A percentile compares a stretch with the other conserved stretches of the same genome.
Conservation (phyloP, 2,329 filamentous ascomycete genomes). For the Coleophoma crateriformis region DNA sequence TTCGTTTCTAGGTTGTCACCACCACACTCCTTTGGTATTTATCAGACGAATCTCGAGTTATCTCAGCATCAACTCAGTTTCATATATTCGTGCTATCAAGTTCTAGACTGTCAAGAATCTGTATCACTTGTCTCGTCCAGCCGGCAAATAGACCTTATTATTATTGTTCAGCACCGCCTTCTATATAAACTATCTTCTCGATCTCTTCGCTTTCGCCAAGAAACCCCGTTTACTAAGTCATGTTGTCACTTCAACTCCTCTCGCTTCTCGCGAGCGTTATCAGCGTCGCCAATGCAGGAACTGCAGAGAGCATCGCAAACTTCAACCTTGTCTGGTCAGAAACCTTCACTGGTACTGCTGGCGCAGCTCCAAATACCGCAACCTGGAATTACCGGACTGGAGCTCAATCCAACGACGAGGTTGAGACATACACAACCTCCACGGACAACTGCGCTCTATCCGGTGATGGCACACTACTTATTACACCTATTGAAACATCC, state of each 20-base stretch:
- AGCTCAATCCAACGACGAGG: constrained; percentile 12
- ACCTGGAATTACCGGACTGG: constrained; percentile 14
- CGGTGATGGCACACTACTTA: constrained; percentile 8
- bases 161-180: background rate
- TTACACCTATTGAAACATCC: constrained; percentile 9
- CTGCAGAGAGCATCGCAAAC: constrained; percentile 6
- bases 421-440: constrained; percentile 12
- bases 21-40: background rate
- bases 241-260: background rate
- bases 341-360: constrained; percentile 6
- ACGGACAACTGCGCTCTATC: constrained; percentile 11
- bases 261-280: constrained; percentile 6
- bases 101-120: background rate
- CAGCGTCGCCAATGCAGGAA: constrained; percentile 3
- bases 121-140: background rate
- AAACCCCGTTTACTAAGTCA: background rate
- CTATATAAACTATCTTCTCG: background rate
- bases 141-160: background rate
- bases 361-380: constrained; percentile 3
- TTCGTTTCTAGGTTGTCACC: background rate
- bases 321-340: constrained; percentile 16
- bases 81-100: background rate
- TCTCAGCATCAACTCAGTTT: background rate
- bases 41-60: constrained; percentile 1
- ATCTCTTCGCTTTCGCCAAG: background rate